Conservation (phyloP, 345 rosid genomes). For the Orychophragmus violaceus region DNA sequence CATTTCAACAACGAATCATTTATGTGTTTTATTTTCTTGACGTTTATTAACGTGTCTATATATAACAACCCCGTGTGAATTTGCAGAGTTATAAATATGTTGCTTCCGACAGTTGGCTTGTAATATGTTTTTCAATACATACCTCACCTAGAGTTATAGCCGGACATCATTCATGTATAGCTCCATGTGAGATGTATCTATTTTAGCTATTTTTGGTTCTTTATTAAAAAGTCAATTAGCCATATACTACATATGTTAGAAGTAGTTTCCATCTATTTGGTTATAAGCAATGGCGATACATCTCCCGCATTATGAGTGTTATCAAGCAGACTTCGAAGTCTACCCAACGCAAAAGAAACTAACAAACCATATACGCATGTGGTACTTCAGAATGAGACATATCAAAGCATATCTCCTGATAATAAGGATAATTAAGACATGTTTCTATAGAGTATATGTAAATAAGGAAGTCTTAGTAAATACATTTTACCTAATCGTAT, state of each 20-base stretch:
- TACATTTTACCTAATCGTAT: no score
- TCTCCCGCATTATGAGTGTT: not conserved
- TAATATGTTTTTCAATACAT: not conserved
- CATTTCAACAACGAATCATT: constrained; percentile 7
- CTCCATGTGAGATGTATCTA: not conserved
- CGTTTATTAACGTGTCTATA: not conserved
- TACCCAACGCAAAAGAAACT: not conserved
- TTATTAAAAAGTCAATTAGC: not conserved
- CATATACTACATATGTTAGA: no score
- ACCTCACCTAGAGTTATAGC: not conserved
- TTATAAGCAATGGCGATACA: not conserved
- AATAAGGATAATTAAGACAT: not conserved
- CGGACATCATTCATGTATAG: not conserved
- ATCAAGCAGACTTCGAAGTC: not conserved
- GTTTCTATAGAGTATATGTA: no score
- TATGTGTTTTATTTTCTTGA: not conserved
- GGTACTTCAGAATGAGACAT: not conserved
- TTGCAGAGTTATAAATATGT: not conserved
- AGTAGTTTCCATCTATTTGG: not conserved
- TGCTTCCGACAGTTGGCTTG: not conserved
- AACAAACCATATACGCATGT: not conserved
- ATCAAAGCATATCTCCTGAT: not conserved
- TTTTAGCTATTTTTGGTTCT: not conserved
- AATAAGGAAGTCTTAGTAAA: no score
- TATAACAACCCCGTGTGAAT: not conserved